These are phyloP conservation scores for Phylloporus sp. DNA, from an alignment of 768 basidiomycete genomes.

Conservation along the genomic window DNA sequence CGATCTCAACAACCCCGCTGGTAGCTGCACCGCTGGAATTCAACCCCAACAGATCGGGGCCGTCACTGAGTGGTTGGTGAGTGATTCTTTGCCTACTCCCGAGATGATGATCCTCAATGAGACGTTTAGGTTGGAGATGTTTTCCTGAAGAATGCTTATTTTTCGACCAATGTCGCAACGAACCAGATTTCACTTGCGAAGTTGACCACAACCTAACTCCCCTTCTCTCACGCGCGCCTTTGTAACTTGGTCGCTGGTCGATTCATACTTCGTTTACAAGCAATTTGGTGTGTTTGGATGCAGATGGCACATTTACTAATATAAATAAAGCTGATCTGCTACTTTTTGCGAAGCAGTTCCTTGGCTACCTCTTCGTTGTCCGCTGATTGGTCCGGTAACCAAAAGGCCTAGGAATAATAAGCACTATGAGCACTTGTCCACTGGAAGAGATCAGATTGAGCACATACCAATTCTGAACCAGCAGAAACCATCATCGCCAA, in stretches of 20 bases:
- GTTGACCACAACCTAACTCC: slow-evolving; percentile 32
- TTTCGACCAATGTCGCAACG: slow-evolving; percentile 54
- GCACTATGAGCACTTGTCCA: background rate
- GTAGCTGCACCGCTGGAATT: slow-evolving; percentile 70
- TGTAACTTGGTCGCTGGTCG: slow-evolving; percentile 5
- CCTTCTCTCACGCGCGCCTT: background rate
- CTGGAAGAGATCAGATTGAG: background rate
- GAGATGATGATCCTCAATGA: background rate
- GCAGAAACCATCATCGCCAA: slow-evolving; percentile 84
- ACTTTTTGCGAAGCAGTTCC: slow-evolving; percentile 58
- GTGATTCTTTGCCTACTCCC: slow-evolving; percentile 19
- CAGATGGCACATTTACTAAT: background rate
- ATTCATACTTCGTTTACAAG: background rate
- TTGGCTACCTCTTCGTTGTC: slow-evolving; percentile 69
- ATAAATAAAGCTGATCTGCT: background rate
- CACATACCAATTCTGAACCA: slow-evolving; percentile 73
- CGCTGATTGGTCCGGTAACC: slow-evolving; percentile 61
- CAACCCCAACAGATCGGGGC: slow-evolving; percentile 55
- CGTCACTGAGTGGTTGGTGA: slow-evolving; percentile 62
- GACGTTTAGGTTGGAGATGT: slow-evolving; percentile 53
- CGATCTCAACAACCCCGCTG: slow-evolving; percentile 44
- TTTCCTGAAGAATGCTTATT: slow-evolving; percentile 75
- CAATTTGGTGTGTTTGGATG: slow-evolving; percentile 1
- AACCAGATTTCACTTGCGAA: slow-evolving; percentile 60
- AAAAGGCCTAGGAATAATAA: slow-evolving; percentile 48